Conservation (phyloP, 1,139 yeast species). For the Yamadazyma spencermartinsiae region DNA sequence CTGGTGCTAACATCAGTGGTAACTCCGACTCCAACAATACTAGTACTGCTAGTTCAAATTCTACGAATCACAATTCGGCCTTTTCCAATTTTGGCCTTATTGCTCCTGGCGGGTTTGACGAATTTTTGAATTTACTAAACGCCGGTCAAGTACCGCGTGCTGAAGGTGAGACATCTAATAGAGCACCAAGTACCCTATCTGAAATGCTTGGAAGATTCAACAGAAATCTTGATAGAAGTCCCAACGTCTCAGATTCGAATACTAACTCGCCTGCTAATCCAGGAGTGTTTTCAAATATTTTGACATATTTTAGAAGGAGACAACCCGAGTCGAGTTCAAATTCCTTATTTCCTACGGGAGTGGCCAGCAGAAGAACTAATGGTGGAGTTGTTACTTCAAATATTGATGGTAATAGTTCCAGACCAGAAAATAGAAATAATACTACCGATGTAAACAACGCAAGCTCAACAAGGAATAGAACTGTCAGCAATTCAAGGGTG, state of each 20-base stretch:
- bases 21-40: background rate
- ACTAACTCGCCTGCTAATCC: background rate
- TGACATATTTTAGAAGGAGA: slow-evolving; percentile 25
- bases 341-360: slow-evolving; percentile 48
- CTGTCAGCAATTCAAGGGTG: background rate
- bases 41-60: background rate
- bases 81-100: slow-evolving; percentile 4
- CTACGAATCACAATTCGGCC: background rate
- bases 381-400: slow-evolving; percentile 46
- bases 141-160: background rate
- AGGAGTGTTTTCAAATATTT: slow-evolving; percentile 25
- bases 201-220: background rate
- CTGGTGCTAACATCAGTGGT: background rate
- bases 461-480: background rate
- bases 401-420: slow-evolving; percentile 8
- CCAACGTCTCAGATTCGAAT: background rate
- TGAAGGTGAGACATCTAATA: background rate
- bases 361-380: slow-evolving; percentile 51
- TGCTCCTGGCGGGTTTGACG: slow-evolving; percentile 8
- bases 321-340: slow-evolving; percentile 12
- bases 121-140: slow-evolving; percentile 6
- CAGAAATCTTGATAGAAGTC: background rate
- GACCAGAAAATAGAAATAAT: too few species aligned
- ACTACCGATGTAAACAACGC: background rate
- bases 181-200: background rate